Evolutionary conservation across 306 rosid species (phyloP).

Genomic region (Cicer pinnatifidum): DNA sequence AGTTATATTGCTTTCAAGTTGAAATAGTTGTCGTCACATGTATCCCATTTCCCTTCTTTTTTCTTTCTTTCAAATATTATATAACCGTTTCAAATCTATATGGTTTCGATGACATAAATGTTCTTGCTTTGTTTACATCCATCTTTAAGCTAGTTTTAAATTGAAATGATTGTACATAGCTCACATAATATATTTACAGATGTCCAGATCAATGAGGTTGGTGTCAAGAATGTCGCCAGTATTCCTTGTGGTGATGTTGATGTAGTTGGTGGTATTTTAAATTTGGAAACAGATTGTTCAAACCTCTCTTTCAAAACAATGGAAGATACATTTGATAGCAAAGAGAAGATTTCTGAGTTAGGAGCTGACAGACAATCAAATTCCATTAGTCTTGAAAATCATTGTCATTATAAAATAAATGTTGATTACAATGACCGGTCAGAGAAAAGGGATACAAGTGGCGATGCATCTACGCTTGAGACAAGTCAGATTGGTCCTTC

Average conservation of each 20-base stretch:
- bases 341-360: conserved; percentile 44
- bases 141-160: conserved; percentile 25
- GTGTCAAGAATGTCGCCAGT: conserved; percentile 46
- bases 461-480: conserved; percentile 46
- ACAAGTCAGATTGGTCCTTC: conserved; percentile 51
- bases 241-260: conserved; percentile 54
- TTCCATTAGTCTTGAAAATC: conserved; percentile 48
- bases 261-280: conserved; percentile 45
- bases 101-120: conserved; percentile 11
- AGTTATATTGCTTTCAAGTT: conserved; percentile 14
- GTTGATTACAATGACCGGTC: conserved; percentile 39
- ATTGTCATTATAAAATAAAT: conserved; percentile 41
- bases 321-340: conserved; percentile 45
- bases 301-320: conserved; percentile 38
- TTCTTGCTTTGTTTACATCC: conserved; percentile 28
- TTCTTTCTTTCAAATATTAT: conserved; percentile 9
- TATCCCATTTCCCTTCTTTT: not conserved
- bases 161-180: conserved; percentile 23
- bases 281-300: conserved; percentile 49
- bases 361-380: conserved; percentile 44
- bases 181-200: conserved; percentile 46
- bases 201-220: conserved; percentile 46
- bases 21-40: conserved; percentile 34
- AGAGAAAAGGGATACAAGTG: conserved; percentile 48
- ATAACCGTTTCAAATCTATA: conserved; percentile 7